Evolutionary conservation across 2,329 filamentous ascomycete species (phyloP), one percentile per base, ranked within the genome.

Genomic region (Fusarium udum): DNA sequence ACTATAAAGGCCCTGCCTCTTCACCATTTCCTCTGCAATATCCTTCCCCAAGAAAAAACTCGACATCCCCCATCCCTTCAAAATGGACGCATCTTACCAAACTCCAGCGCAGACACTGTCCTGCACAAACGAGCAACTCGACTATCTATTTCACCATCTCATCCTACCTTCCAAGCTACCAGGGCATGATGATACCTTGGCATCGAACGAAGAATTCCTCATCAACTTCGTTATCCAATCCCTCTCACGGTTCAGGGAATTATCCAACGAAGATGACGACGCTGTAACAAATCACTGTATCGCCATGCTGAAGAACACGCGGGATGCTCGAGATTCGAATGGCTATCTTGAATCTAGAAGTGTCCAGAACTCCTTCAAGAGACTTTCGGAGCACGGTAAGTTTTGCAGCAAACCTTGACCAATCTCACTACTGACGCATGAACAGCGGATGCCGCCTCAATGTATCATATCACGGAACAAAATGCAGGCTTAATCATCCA

Each of bases 1-100:
- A 6, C 4, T 14, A 20, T 15, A 20, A 28, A 26, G 1, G 5
- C 12, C 18, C 8, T 13, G 0, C 24, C 5, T 20, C 4, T 6
- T 18, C 15, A 13, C 3, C 5, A 18, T 8, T n/a, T 1, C 10
- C 11, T 20, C 14, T 20, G 3, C 7, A 49, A 24, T 7, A 24
- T 20, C 24, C n/a, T 10, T 36, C 3, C 16, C 4, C 4, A 1
- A 5, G 6, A 46, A 28, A 12, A 46, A 15, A 22, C 13, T 4
- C 43, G 4, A 11, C 26, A 46, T 28, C 26, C 9, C 1, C 9
- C 18, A 15, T 15, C 9, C 6, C 8, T 10, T 34, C n/a, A 24
- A 14, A 18, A 34, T 51, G 48, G 6, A 18, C n/a, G 14, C 15
- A 3, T 24, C 48, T 11, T 12, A 15, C 26, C 24, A 7, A 4